Evolutionary conservation across 2,329 filamentous ascomycete genomes (phyloP).

Genomic region (Fusarium tupiense): DNA sequence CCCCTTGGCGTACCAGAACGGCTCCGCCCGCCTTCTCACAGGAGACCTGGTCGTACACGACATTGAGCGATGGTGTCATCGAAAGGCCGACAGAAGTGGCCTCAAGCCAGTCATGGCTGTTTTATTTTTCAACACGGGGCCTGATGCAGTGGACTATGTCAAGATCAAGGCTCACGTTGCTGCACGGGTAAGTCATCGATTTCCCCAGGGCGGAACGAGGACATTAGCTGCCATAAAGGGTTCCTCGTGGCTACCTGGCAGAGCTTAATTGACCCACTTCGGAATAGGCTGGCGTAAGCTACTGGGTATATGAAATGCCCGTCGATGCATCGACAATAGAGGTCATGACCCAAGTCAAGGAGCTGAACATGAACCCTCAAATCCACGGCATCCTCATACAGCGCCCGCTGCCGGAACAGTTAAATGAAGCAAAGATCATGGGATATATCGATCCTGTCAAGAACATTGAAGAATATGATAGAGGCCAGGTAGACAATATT

Average conservation of each 20-base stretch:
- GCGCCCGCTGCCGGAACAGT: not conserved
- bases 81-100: not conserved
- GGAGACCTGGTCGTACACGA: not conserved
- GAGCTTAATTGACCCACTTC: fast-evolving
- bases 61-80: not conserved
- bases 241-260: fast-evolving
- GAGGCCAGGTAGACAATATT: not conserved
- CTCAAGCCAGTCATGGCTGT: not conserved
- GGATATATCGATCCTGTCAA: fast-evolving
- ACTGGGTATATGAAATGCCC: not conserved
- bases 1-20: fast-evolving
- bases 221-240: not conserved
- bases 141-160: not conserved
- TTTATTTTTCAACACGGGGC: fast-evolving
- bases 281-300: not conserved
- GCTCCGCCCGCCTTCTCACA: not conserved
- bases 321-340: not conserved
- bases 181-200: not conserved
- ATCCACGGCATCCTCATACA: not conserved
- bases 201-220: fast-evolving
- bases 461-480: not conserved
- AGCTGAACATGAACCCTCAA: not conserved
- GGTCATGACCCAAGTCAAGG: not conserved
- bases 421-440: not conserved
- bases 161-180: not conserved